Percentiles rank a stretch among this genome's conserved stretches.
Evolutionary conservation across 2,329 filamentous ascomycete genomes (phyloP).

Genomic region (Biscogniauxia mediterranea): DNA sequence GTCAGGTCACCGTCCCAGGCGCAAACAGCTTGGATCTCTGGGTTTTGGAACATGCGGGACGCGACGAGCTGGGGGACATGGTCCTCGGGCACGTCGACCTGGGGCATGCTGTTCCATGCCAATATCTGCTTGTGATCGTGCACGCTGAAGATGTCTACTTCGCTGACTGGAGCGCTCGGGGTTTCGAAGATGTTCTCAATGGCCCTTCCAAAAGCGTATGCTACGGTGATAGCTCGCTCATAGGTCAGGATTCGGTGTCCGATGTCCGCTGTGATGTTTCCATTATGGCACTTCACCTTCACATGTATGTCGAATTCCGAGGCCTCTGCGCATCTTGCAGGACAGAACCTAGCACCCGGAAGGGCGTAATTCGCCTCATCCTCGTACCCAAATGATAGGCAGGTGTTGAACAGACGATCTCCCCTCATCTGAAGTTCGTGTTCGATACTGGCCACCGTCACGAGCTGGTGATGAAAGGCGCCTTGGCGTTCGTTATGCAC

Average conservation of each 20-base stretch:
- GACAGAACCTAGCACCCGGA: slow-evolving; percentile 35
- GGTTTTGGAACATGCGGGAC: slow-evolving; percentile 38
- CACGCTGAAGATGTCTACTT: slow-evolving; percentile 54
- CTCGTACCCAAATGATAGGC: slow-evolving; percentile 46
- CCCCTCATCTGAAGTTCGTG: slow-evolving; percentile 44
- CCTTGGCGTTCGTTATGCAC: slow-evolving; percentile 25
- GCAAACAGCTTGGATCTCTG: slow-evolving; percentile 35
- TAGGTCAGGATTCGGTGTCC: slow-evolving; percentile 43
- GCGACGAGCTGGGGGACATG: slow-evolving; percentile 47
- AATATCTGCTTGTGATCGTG: slow-evolving; percentile 54
- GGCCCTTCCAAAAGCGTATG: slow-evolving; percentile 52
- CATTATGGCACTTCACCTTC: slow-evolving; percentile 42
- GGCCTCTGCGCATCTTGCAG: slow-evolving; percentile 40
- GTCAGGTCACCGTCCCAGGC: slow-evolving; percentile 33
- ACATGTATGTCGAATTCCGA: slow-evolving; percentile 48
- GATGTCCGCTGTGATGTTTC: slow-evolving; percentile 43
- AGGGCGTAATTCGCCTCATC: slow-evolving; percentile 19
- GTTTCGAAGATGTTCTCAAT: slow-evolving; percentile 45
- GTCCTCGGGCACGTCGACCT: slow-evolving; percentile 39
- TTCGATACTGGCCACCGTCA: slow-evolving; percentile 46
- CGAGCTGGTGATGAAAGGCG: slow-evolving; percentile 41
- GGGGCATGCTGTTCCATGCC: slow-evolving; percentile 48
- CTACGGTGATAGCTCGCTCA: slow-evolving; percentile 46
- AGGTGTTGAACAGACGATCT: slow-evolving; percentile 49
- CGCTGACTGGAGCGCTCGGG: slow-evolving; percentile 41